These are phyloP conservation scores for Lachancea kluyveri DNA, from an alignment of 805 yeast genomes.

Conservation along the genomic window DNA sequence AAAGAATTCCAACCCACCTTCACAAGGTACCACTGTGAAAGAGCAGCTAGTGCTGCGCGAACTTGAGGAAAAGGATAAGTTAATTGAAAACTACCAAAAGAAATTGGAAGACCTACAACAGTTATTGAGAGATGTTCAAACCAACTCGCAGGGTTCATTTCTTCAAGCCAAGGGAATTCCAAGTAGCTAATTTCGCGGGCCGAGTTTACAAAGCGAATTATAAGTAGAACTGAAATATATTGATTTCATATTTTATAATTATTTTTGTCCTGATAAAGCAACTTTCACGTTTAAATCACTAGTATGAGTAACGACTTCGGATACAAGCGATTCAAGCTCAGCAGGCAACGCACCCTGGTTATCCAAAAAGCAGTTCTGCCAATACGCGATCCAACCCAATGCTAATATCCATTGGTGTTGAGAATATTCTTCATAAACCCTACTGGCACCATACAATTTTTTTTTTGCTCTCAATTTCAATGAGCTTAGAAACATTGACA, in stretches of 20 bases:
- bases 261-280: too few species aligned
- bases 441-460: constrained; percentile 7
- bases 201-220: too few species aligned
- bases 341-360: constrained; percentile 6
- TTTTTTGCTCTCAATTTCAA: constrained; percentile 13
- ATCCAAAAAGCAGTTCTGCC: constrained; percentile 13
- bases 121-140: constrained; percentile 7
- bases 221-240: too few species aligned
- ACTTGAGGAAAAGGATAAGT: constrained; percentile 19
- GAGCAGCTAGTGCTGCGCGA: too few species aligned
- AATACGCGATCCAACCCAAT: constrained; percentile 10
- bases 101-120: constrained; percentile 17
- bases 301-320: too few species aligned
- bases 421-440: constrained; percentile 7
- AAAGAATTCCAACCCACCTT: too few species aligned
- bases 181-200: too few species aligned
- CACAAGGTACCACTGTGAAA: too few species aligned
- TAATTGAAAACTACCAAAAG: constrained; percentile 21
- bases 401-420: constrained; percentile 10
- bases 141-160: too few species aligned
- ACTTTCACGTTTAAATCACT: too few species aligned
- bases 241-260: too few species aligned
- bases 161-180: too few species aligned
- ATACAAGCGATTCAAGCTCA: constrained; percentile 3
- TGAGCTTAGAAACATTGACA: constrained; percentile 11